phyloP scores from a whole-genome alignment of 2,329 filamentous ascomycete species.

The Colletotrichum australisinense region DNA sequence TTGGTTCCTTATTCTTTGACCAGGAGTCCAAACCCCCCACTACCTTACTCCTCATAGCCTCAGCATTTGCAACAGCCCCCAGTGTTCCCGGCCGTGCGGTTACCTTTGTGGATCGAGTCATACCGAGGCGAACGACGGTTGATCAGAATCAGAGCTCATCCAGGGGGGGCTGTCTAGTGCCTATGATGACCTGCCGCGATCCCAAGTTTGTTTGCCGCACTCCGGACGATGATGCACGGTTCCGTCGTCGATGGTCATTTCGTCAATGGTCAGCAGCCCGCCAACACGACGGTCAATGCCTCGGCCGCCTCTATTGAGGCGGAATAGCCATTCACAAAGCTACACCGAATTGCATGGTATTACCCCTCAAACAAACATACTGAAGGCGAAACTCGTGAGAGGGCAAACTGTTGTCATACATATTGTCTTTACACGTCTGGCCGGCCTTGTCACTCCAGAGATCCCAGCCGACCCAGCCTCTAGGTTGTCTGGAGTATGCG shows the following conservation, averaged over 20 bases:
- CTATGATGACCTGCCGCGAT: conserved; percentile 15
- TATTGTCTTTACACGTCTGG: background rate
- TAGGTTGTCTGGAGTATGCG: background rate
- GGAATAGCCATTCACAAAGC: background rate
- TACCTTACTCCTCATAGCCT: conserved; percentile 5
- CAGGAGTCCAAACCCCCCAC: background rate
- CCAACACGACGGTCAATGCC: background rate
- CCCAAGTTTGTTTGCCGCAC: conserved; percentile 14
- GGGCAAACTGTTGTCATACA: background rate
- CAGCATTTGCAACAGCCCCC: background rate
- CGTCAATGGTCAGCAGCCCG: background rate
- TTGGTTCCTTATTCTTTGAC: background rate
- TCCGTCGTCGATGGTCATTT: conserved; percentile 8
- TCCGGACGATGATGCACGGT: conserved; percentile 16
- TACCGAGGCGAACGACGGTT: conserved; percentile 11
- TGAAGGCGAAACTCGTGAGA: background rate
- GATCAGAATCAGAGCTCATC: conserved; percentile 9
- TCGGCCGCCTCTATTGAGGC: background rate
- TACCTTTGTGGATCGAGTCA: conserved; percentile 17
- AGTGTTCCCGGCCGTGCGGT: conserved; percentile 8
- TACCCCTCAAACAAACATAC: background rate
- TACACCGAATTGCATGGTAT: background rate
- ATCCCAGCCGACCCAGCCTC: background rate
- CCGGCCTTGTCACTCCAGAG: background rate
- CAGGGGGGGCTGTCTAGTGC: background rate